Conservation (phyloP, 305 asterid species). For the Fraxinus velutina region DNA sequence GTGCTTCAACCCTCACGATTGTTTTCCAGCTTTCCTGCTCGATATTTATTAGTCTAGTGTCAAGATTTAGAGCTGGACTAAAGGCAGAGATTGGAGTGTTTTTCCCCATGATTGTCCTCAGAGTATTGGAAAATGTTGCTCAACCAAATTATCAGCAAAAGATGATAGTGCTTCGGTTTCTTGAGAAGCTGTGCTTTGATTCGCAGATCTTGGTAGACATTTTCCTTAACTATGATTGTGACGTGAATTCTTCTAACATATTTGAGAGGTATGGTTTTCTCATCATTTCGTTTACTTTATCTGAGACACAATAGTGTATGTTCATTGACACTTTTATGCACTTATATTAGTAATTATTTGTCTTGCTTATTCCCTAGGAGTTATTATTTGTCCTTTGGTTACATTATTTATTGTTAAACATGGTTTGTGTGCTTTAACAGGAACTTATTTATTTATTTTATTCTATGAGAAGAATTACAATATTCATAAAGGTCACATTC, state of each 20-base stretch:
- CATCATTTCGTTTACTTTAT: slow-evolving; percentile 14
- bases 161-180: slow-evolving; percentile 94
- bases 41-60: slow-evolving; percentile 87
- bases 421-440: neutral
- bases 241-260: slow-evolving; percentile 97
- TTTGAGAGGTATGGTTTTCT: slow-evolving; percentile 73
- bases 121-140: slow-evolving; percentile 89
- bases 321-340: slow-evolving; percentile 15
- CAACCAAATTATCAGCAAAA: slow-evolving; percentile 98
- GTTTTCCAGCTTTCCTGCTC: slow-evolving; percentile 99
- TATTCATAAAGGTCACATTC: neutral
- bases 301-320: slow-evolving; percentile 5
- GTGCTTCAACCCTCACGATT: slow-evolving; percentile 92
- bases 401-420: slow-evolving; percentile 1
- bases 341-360: neutral
- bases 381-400: slow-evolving; percentile 8
- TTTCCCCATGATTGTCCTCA: slow-evolving; percentile 90
- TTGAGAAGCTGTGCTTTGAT: slow-evolving; percentile 83
- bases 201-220: slow-evolving; percentile 97
- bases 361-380: slow-evolving; percentile 14
- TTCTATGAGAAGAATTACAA: neutral
- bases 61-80: slow-evolving; percentile 97
- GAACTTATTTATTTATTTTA: neutral
- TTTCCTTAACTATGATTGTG: slow-evolving; percentile 97
- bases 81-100: slow-evolving; percentile 98